Base-by-base conservation (phyloP, 2,329 filamentous ascomycete species). In the Calonectria henricotiae region DNA sequence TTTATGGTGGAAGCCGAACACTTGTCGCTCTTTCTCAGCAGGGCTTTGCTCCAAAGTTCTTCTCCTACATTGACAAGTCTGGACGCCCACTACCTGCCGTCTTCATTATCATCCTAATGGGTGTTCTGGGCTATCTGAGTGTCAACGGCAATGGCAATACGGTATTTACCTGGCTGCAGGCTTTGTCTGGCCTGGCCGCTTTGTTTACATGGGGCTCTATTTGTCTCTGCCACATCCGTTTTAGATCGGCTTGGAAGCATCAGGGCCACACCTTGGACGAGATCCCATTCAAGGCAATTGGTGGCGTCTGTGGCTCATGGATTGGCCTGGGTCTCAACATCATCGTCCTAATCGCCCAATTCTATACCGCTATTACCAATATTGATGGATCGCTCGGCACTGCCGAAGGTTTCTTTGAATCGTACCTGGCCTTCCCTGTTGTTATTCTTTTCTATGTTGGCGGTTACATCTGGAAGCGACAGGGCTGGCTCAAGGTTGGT, bases 151-250 rank as follows among this genome's bases (percentile, higher is more conserved):
- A 82, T 1, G 88, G 88, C 25, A 79, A 77, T 1, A 82, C 81
- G 0, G 86, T 92, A 25, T 92, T 93, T 69, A 84, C 87, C 76
- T 93, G 92, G 92, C 86, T 94, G 4, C 85, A 89, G 30, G 89
- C 91, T 9, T 83, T 93, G 17, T 92, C 90, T 0, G 91, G 89
- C 62, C 84, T 93, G 5, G 88, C 89, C 12, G 88, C 89, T 13
- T 85, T 93, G 49, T 92, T 92, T 79, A 90, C 90, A 12, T 94
- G 91, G 91, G 90, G 87, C 20, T 91, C 89, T 44, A 92, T 93
- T 75, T 92, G 90, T 76, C 82, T 91, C 3, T 86, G 90, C 2
- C 92, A 93, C 76, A 92, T 93, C 77, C 90, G 91, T 23, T 92
- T 93, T 86, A 89, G 91, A 41, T 77, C 81, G 2, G 91, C 90